Base-by-base conservation (phyloP, 139 green algal genomes). In the Coelastrella sp. region DNA sequence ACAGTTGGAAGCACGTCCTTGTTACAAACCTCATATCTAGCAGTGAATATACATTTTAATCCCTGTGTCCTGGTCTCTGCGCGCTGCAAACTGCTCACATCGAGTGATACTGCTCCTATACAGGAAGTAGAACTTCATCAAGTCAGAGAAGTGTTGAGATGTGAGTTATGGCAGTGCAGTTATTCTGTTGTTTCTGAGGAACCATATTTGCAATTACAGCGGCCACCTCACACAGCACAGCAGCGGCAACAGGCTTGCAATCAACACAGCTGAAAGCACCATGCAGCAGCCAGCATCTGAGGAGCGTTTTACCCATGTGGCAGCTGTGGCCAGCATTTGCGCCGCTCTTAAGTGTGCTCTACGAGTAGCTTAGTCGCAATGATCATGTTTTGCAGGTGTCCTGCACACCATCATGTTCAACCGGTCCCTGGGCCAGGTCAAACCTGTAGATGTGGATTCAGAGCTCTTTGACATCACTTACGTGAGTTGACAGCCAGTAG, bases 371-470 rank as follows among this genome's bases (percentile, higher is more conserved):
- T 1, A 47, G 32, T 47, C 32, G 32, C 32, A 47, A 47, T 47
- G 32, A 47, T 47, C 32, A 47, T 47, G 32, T 47, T 47, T 11
- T 73, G 60, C 92, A 95, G 94, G 95, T 82, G 73, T 99, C 19
- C 83, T 99, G 58, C 98, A 99, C 92, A 99, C 98, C 20, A 98
- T 99, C 61, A 89, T 99, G 5, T 99, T 99, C 91, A 97, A 97
- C 90, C 89, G 98, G 4, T 94, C 98, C 1, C 92, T 99, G 22
- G 98, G 98, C 2, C 93, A 95, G 16, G 95, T 99, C 8, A 92
- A 91, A 56, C 97, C 98, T 0, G 65, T 90, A 5, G 98, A 99
- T 65, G 94, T 98, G 7, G 97, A 99, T 83, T 96, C 92, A 5
- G 96, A 99, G 91, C 95, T 99, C 4, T 98, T 99, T 81, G 96